Percentiles rank a stretch among this genome's conserved stretches.
Evolutionary conservation across 2,329 filamentous ascomycete genomes (phyloP).

Genomic region (Colletotrichum tamarilloi): DNA sequence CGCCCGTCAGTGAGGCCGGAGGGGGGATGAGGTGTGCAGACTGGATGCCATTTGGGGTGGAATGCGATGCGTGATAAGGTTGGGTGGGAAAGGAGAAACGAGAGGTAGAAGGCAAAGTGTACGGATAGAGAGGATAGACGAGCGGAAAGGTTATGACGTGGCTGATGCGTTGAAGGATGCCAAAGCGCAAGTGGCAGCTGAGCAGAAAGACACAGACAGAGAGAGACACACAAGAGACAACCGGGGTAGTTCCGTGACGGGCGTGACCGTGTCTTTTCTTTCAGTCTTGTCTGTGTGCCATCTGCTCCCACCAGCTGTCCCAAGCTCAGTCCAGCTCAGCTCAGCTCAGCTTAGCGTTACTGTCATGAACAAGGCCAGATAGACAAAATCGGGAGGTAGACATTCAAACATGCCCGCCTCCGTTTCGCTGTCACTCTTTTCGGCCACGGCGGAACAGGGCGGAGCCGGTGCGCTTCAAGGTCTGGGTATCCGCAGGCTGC

Average conservation of each 20-base stretch:
- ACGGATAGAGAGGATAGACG: background rate
- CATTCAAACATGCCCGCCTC: background rate
- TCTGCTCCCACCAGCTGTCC: conserved; percentile 12
- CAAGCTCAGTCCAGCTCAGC: background rate
- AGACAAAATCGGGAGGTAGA: background rate
- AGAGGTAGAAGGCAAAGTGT: no score
- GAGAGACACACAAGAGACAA: background rate
- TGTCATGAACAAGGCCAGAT: background rate
- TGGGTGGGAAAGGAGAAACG: background rate
- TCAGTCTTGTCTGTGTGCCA: background rate
- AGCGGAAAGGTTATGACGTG: conserved; percentile 26
- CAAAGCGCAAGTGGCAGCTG: conserved; percentile 13
- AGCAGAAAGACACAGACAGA: background rate
- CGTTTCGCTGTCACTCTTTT: background rate
- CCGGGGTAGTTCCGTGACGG: background rate
- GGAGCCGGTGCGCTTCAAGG: background rate
- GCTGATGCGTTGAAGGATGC: conserved; percentile 29
- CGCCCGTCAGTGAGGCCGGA: conserved; percentile 1
- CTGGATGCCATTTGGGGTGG: background rate
- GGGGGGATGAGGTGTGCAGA: background rate
- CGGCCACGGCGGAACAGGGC: conserved; percentile 6
- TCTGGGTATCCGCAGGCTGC: background rate
- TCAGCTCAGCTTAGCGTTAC: no score
- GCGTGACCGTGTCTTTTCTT: background rate
- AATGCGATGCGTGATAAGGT: background rate